These are phyloP conservation scores for Xylariaceae sp. DNA, from an alignment of 2,329 filamentous ascomycete genomes.

Conservation along the genomic window DNA sequence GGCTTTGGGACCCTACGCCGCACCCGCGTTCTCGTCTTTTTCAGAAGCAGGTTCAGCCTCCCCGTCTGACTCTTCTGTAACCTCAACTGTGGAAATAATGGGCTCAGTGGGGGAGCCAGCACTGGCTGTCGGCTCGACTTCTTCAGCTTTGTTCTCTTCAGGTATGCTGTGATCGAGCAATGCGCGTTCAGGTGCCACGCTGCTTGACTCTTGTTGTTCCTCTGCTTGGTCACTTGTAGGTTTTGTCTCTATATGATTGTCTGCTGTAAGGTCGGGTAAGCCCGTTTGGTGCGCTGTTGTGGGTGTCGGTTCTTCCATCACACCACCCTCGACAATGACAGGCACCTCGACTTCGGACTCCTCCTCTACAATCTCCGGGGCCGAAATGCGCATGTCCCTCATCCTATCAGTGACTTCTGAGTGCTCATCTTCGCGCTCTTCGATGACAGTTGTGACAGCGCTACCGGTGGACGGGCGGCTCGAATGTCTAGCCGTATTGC, in stretches of 20 bases:
- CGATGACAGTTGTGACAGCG: constrained; percentile 74
- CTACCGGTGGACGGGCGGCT: constrained; percentile 77
- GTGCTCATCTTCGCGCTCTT: constrained; percentile 73
- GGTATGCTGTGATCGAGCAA: constrained; percentile 21
- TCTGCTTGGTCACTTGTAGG: constrained; percentile 19
- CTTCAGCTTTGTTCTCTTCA: constrained; percentile 21
- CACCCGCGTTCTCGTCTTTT: constrained; percentile 11
- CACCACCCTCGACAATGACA: constrained; percentile 39
- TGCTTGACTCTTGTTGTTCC: constrained; percentile 14
- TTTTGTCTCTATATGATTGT: too few species aligned
- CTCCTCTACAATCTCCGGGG: constrained; percentile 57
- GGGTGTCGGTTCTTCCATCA: constrained; percentile 25
- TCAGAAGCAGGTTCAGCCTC: constrained; percentile 5
- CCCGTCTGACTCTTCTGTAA: constrained; percentile 6
- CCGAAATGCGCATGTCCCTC: constrained; percentile 44
- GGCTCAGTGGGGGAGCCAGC: neutral
- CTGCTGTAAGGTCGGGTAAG: too few species aligned
- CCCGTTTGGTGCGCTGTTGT: constrained; percentile 18
- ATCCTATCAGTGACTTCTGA: constrained; percentile 45
- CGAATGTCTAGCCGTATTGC: constrained; percentile 78
- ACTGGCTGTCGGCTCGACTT: constrained; percentile 20
- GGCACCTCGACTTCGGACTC: constrained; percentile 36
- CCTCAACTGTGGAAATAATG: constrained; percentile 1
- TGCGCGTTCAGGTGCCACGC: constrained; percentile 19
- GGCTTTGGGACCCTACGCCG: constrained; percentile 23